A percentile compares a stretch with the other conserved stretches of the same genome.
These are phyloP conservation scores for Saturnispora besseyi DNA, from an alignment of 805 yeast species.

Conservation along the genomic window DNA sequence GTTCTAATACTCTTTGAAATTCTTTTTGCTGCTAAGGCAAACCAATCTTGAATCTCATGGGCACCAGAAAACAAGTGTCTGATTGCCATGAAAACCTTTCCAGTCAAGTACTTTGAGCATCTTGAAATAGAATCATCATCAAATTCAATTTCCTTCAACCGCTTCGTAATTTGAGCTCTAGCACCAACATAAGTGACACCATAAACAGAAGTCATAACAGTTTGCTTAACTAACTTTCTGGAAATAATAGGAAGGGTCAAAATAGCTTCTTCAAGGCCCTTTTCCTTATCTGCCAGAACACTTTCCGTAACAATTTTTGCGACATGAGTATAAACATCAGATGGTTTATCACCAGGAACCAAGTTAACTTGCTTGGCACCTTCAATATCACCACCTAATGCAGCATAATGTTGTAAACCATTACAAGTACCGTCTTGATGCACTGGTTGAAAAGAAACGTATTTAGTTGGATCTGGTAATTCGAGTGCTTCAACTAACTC, in stretches of 20 bases:
- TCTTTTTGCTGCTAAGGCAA: conserved; percentile 74
- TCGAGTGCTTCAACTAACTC: conserved; percentile 56
- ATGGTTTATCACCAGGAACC: conserved; percentile 62
- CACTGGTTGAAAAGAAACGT: conserved; percentile 63
- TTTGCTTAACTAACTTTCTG: conserved; percentile 89
- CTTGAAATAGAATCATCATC: conserved; percentile 30
- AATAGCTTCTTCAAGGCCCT: conserved; percentile 47
- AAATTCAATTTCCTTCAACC: conserved; percentile 50
- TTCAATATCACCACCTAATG: conserved; percentile 74
- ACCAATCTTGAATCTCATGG: conserved; percentile 93
- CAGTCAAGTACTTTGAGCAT: conserved; percentile 57
- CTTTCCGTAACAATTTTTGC: conserved; percentile 52
- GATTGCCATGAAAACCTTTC: conserved; percentile 72
- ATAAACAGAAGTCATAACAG: conserved; percentile 97
- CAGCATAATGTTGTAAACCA: conserved; percentile 82
- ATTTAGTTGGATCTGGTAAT: conserved; percentile 55
- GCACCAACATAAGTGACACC: conserved; percentile 97
- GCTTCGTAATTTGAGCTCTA: conserved; percentile 74
- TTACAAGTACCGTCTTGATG: conserved; percentile 87
- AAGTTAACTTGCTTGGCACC: conserved; percentile 78
- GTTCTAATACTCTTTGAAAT: conserved; percentile 71
- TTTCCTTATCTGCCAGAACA: conserved; percentile 44
- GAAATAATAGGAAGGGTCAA: conserved; percentile 53
- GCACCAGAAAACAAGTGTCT: conserved; percentile 86
- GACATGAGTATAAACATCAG: conserved; percentile 68